Base-by-base conservation (phyloP, 2,329 filamentous ascomycete genomes). In the Diaporthe vexans region DNA sequence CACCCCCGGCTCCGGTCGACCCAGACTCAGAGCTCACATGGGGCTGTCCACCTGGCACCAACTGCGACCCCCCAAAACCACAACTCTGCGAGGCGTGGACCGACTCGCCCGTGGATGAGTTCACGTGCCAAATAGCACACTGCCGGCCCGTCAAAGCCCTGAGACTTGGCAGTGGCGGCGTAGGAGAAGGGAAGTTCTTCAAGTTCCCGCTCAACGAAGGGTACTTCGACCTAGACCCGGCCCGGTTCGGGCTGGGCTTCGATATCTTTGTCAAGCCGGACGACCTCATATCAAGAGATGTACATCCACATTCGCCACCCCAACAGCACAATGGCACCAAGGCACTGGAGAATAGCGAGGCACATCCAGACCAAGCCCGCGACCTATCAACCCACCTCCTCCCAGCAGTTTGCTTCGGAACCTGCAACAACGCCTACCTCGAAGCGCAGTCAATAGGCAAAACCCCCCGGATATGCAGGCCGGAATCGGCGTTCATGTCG, bases 221-320 rank as follows among this genome's bases (percentile, higher is more conserved):
- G 7, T 94, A 93, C 79, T 94, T 91, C 82, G 88, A 93, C 74
- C 85, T 94, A n/a, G 85, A 91, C 73, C 90, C 92, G 0, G 80
- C 84, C 1, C 85, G 85, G 0, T 94, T 94, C 74, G 92, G 91
- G 5, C 83, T 94, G 17, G 88, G 85, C 65, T 91, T 90, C 74
- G 88, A 88, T 61, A 91, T 94, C 29, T 93, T 93, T 75, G 17
- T 46, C 58, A 63, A 19, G 9, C 9, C 37, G 2, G 15, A 17
- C 37, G 10, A 5, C 3, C 57, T 37, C 7, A 4, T 9, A 6
- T 10, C 57, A 51, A 26, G 21, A 11, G n/a, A 26, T 15, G 3
- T 21, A 1, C 57, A 35, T 9, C 43, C 35, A 11, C 56, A 24
- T 33, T 8, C 5, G 15, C 8, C 5, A 37, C 35, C 15, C 26